A percentile compares a stretch with the other conserved stretches of the same genome.
Conservation (phyloP, 2,329 filamentous ascomycete genomes). For the Penicillium griseofulvum region DNA sequence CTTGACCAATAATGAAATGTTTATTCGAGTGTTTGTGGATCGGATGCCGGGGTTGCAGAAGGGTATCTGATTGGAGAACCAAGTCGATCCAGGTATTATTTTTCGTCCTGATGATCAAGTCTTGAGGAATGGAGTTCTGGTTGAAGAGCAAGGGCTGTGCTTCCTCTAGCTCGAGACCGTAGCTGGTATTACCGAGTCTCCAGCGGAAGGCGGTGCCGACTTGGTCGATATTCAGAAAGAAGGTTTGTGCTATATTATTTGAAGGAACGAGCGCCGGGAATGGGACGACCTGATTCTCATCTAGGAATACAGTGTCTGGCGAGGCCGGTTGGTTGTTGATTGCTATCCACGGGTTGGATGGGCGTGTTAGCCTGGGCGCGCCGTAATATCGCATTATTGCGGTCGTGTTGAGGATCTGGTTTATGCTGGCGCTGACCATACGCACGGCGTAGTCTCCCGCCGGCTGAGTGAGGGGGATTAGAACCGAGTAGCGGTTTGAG, state of each 20-base stretch:
- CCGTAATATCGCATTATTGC: conserved; percentile 49
- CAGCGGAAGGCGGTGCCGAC: conserved; percentile 25
- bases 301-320: conserved; percentile 44
- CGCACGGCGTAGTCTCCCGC: conserved; percentile 56
- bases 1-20: conserved; percentile 57
- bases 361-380: conserved; percentile 7
- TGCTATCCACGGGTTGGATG: conserved; percentile 49
- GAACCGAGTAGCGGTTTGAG: conserved; percentile 43
- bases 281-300: conserved; percentile 45
- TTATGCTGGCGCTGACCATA: conserved; percentile 47
- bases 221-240: conserved; percentile 23
- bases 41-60: conserved; percentile 56
- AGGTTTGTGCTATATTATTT: conserved; percentile 44
- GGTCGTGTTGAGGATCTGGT: conserved; percentile 56
- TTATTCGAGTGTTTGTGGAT: conserved; percentile 66
- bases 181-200: conserved; percentile 27
- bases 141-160: conserved; percentile 28
- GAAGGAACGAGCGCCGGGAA: conserved; percentile 50
- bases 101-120: conserved; percentile 49
- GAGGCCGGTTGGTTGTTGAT: conserved; percentile 49
- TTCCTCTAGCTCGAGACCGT: conserved; percentile 23
- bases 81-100: conserved; percentile 57
- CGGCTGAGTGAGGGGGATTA: conserved; percentile 45
- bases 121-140: conserved; percentile 25
- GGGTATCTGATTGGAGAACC: conserved; percentile 45